phyloP scores from a whole-genome alignment of 2,329 filamentous ascomycete genomes.

The Alternaria infectoria region DNA sequence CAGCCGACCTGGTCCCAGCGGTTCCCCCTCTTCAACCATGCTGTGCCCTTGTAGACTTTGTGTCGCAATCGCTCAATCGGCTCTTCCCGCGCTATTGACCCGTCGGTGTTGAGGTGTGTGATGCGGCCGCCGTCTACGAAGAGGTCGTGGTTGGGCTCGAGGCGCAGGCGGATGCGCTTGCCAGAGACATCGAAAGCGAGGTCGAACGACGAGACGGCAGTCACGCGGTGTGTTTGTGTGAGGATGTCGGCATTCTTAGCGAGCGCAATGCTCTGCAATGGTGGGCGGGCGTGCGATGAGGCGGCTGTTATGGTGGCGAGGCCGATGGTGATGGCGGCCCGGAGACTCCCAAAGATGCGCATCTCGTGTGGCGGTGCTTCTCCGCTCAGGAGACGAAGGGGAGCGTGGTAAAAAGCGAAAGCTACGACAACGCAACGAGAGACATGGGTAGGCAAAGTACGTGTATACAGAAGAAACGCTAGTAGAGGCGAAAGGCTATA shows the following conservation, averaged over 20 bases:
- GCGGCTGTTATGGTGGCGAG: constrained; percentile 34
- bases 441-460: constrained; percentile 34
- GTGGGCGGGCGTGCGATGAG: constrained; percentile 63
- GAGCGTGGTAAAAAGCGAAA: neutral
- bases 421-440: constrained; percentile 33
- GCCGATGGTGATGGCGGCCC: constrained; percentile 26
- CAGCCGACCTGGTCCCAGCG: constrained; percentile 86
- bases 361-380: constrained; percentile 38
- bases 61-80: constrained; percentile 74
- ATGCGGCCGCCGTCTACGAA: constrained; percentile 77
- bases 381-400: constrained; percentile 23
- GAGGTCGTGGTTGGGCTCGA: constrained; percentile 92
- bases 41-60: constrained; percentile 81
- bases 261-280: constrained; percentile 74
- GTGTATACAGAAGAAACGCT: constrained; percentile 9
- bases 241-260: constrained; percentile 79
- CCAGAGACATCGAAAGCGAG: constrained; percentile 76
- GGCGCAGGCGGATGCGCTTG: constrained; percentile 73
- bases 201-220: constrained; percentile 83
- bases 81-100: constrained; percentile 70
- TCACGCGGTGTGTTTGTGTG: constrained; percentile 77
- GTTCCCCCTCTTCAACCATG: constrained; percentile 76
- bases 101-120: constrained; percentile 74
- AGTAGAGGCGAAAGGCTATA: constrained; percentile 14
- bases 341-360: constrained; percentile 34